Base-by-base conservation (phyloP, 2,329 filamentous ascomycete genomes). In the Scedosporium minutisporum region DNA sequence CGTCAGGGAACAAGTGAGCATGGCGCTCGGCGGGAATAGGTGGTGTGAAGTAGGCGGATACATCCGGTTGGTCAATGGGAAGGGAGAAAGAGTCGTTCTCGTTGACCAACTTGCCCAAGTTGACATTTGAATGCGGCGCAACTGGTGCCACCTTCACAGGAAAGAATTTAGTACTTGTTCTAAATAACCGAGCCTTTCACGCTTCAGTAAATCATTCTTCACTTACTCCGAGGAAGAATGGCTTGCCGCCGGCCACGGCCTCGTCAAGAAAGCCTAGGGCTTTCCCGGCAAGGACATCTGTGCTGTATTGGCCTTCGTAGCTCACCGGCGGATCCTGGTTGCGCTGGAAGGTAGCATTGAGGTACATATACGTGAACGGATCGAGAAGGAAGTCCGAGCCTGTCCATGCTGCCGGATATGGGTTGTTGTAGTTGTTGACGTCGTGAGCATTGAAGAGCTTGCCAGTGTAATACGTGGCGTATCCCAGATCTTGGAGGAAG, bases 281-380 rank as follows among this genome's bases (percentile, higher is more conserved):
- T 64, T 82, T 83, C 3, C 77, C 68, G 0, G 78, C 75, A 21
- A 83, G 73, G 1, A 86, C 69, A 65, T 86, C 83, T 0, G 78
- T 79, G 0, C 77, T 79, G 69, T 86, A 82, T 42, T 81, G 69
- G 2, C 82, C 82, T 46, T 78, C 73, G 62, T 82, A 78, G 67
- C 77, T 81, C 14, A 78, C 73, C 0, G 83, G 83, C 0, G 75
- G 68, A 1, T 85, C 79, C 0, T 77, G 73, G 66, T 90, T 87
- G 9, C 83, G 78, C 64, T 87, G 82, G 69, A 85, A 87, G 4
- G 81, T 86, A 1, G 83, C 77, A 68, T 90, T 89, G 27, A 85
- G 77, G 68, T 90, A 91, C 29, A 82, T 76, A 68, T 90, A 90
- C 0, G 87, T 90, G 66, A 79, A 82, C 0, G 87, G 87, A 65